These are phyloP conservation scores for Chimonanthus salicifolius DNA, from an alignment of 164 flowering plant species.

Conservation along the genomic window DNA sequence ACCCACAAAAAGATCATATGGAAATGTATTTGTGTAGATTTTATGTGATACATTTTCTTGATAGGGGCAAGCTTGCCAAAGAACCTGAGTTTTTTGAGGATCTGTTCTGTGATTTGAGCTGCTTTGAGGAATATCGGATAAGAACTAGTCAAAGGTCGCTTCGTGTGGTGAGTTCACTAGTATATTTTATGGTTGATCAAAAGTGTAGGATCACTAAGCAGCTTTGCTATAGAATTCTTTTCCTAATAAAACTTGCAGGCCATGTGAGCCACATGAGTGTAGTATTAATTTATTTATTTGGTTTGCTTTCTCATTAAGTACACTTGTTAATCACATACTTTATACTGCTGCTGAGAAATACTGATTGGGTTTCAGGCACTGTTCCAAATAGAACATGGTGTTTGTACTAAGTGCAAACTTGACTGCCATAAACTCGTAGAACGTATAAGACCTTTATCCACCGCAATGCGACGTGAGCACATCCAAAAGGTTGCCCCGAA, in stretches of 20 bases:
- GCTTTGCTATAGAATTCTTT: not conserved
- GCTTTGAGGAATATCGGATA: conserved; percentile 74
- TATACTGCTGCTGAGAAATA: not conserved
- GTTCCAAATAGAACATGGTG: conserved; percentile 75
- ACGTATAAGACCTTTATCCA: conserved; percentile 51
- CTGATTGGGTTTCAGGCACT: conserved; percentile 56
- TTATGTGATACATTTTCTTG: not conserved
- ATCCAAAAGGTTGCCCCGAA: conserved; percentile 66
- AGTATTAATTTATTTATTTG: not conserved
- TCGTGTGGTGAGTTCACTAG: conserved; percentile 52
- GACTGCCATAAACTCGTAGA: conserved; percentile 81
- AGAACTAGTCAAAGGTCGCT: conserved; percentile 70
- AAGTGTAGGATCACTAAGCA: not conserved
- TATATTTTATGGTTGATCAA: not conserved
- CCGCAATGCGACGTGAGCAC: conserved; percentile 41
- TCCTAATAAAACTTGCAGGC: not conserved
- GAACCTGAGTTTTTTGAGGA: conserved; percentile 82
- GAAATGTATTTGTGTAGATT: not conserved
- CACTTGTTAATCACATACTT: not conserved
- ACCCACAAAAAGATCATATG: not conserved
- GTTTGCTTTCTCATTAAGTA: not conserved
- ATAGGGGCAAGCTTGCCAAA: conserved; percentile 68
- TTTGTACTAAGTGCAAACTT: conserved; percentile 70
- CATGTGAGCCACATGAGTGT: not conserved
- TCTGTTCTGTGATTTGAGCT: conserved; percentile 68